Evolutionary conservation across 805 yeast species (phyloP).

Genomic region (Pichia paraexigua): DNA sequence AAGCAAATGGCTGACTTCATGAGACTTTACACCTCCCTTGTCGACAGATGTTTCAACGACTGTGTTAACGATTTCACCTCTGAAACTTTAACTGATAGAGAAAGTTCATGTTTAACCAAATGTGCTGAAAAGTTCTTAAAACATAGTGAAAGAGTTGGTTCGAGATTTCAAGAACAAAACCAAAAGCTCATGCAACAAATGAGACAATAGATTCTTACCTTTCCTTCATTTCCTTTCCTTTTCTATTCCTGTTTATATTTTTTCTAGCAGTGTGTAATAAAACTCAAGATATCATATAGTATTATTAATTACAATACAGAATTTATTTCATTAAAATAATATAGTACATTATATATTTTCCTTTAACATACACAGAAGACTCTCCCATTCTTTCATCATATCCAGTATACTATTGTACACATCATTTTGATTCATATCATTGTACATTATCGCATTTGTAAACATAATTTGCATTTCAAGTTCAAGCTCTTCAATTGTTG

Average conservation of each 20-base stretch:
- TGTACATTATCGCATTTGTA: conserved; percentile 80
- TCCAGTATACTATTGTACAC: conserved; percentile 54
- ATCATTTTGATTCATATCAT: conserved; percentile 50
- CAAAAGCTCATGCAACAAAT: conserved; percentile 62
- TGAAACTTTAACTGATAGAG: conserved; percentile 74
- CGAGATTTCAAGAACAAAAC: conserved; percentile 98
- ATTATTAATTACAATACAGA: not conserved
- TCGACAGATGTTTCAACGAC: conserved; percentile 94
- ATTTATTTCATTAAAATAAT: not conserved
- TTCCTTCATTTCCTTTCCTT: not conserved
- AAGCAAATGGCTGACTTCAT: conserved; percentile 99
- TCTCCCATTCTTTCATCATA: conserved; percentile 62
- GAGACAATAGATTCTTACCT: conserved; percentile 5
- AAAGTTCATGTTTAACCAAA: conserved; percentile 75
- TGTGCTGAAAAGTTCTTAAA: conserved; percentile 97
- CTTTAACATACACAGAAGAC: conserved; percentile 47
- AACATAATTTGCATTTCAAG: conserved; percentile 68
- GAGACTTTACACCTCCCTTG: conserved; percentile 91
- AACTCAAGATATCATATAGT: not conserved
- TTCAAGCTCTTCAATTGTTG: conserved; percentile 45
- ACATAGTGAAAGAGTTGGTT: conserved; percentile 97
- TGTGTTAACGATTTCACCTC: conserved; percentile 99
- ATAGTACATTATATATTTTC: conserved; percentile 27
- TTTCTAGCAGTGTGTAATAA: no score
- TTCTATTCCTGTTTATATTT: not conserved